Conservation (phyloP, 179 eudicot species). For the Gypsophila paniculata region DNA sequence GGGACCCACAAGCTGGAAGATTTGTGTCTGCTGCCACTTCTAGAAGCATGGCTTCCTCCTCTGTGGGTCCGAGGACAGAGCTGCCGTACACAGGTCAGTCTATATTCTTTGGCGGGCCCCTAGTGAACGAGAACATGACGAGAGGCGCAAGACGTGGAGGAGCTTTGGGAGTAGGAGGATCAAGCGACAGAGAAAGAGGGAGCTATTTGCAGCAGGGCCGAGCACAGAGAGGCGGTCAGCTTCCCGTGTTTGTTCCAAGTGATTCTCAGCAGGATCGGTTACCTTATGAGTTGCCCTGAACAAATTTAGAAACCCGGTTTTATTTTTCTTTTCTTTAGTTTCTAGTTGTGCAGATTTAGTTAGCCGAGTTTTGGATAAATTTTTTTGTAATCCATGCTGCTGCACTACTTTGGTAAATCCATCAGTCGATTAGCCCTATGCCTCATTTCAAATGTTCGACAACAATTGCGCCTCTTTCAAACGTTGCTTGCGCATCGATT, state of each 20-base stretch:
- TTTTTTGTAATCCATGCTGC: conserved; percentile 18
- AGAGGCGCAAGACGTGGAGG: conserved; percentile 34
- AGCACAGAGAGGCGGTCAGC: conserved; percentile 74
- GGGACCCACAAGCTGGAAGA: conserved; percentile 84
- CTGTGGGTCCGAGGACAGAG: conserved; percentile 47
- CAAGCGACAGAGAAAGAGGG: conserved; percentile 27
- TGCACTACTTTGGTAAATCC: conserved; percentile 2
- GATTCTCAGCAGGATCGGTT: conserved; percentile 55
- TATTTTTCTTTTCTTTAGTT: neutral
- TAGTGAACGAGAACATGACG: conserved; percentile 41
- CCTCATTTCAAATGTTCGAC: neutral
- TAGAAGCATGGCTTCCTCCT: conserved; percentile 34
- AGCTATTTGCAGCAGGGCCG: conserved; percentile 62
- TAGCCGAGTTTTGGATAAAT: conserved; percentile 23
- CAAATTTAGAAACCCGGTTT: conserved; percentile 23
- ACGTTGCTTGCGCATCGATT: neutral
- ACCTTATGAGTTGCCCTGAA: conserved; percentile 44
- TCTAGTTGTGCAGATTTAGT: conserved; percentile 30
- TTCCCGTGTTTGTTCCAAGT: conserved; percentile 84
- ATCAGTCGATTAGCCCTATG: neutral
- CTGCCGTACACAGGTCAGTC: conserved; percentile 63
- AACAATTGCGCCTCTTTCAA: neutral
- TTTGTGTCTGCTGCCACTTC: conserved; percentile 61
- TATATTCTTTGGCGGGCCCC: conserved; percentile 78
- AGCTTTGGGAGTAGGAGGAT: conserved; percentile 14